These are phyloP conservation scores for Fusarium sp. DNA, from an alignment of 2,329 filamentous ascomycete genomes.

Conservation along the genomic window DNA sequence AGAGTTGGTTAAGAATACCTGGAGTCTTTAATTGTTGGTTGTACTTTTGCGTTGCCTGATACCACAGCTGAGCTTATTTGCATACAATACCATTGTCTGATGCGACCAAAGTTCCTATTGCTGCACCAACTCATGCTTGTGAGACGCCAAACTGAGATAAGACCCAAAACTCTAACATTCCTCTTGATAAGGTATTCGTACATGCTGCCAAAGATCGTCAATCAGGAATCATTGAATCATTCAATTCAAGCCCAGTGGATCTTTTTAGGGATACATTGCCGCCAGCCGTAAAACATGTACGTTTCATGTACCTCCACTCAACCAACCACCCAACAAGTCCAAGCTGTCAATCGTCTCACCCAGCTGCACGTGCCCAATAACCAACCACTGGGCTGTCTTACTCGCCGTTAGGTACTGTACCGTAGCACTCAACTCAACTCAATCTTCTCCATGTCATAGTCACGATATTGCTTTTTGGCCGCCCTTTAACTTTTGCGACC, in stretches of 20 bases:
- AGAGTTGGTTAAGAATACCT: not conserved
- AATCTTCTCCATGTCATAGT: constrained; percentile 35
- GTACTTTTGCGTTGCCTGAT: constrained; percentile 10
- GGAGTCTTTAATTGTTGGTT: not conserved
- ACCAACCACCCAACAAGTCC: constrained; percentile 46
- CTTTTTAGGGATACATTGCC: constrained; percentile 23
- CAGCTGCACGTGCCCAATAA: constrained; percentile 44
- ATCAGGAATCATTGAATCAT: constrained; percentile 23
- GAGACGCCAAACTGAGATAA: not conserved
- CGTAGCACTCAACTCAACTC: constrained; percentile 28
- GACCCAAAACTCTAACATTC: not conserved
- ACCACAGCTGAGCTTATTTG: constrained; percentile 11
- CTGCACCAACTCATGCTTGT: not conserved
- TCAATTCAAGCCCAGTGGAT: constrained; percentile 29
- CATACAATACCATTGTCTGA: not conserved
- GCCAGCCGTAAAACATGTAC: constrained; percentile 17
- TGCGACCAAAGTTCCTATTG: not conserved
- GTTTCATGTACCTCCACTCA: constrained; percentile 34
- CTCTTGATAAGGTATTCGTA: not conserved
- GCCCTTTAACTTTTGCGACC: constrained; percentile 19
- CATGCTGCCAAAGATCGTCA: constrained; percentile 5
- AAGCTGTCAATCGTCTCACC: constrained; percentile 41
- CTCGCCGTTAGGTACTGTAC: constrained; percentile 3
- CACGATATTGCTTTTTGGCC: constrained; percentile 24
- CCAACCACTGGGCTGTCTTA: constrained; percentile 22